phyloP scores from a whole-genome alignment of 495 filamentous ascomycete genomes.

The Apodospora peruviana region DNA sequence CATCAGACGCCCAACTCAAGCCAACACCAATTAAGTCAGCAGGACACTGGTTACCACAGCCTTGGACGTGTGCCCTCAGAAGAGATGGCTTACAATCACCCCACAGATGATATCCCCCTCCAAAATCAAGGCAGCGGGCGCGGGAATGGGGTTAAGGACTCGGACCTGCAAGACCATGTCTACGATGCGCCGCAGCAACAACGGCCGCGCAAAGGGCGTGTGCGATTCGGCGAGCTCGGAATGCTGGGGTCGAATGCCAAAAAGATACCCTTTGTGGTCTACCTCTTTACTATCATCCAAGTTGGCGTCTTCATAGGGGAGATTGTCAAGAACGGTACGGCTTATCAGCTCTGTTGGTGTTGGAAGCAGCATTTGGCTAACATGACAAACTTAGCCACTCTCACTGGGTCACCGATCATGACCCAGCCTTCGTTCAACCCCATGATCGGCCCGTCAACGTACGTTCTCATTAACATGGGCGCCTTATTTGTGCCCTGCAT shows the following conservation, averaged over 20 bases:
- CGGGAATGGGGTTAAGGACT: slow-evolving; percentile 24
- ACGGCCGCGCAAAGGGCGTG: slow-evolving; percentile 21
- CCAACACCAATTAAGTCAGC: slow-evolving; percentile 42
- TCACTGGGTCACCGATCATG: slow-evolving; percentile 74
- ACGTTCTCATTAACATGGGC: slow-evolving; percentile 93
- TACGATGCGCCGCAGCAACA: slow-evolving; percentile 35
- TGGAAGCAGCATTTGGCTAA: slow-evolving; percentile 28
- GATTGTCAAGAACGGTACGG: slow-evolving; percentile 73
- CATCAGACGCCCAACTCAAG: slow-evolving; percentile 24
- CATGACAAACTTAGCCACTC: slow-evolving; percentile 38
- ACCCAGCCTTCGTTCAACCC: slow-evolving; percentile 85
- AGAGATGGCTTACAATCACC: slow-evolving; percentile 34
- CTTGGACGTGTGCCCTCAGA: slow-evolving; percentile 32
- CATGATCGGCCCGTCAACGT: slow-evolving; percentile 91
- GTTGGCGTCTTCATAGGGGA: slow-evolving; percentile 86
- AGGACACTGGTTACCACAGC: slow-evolving; percentile 54
- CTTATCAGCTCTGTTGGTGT: background rate
- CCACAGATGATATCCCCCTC: slow-evolving; percentile 63
- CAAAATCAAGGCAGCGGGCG: slow-evolving; percentile 37
- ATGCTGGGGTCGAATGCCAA: slow-evolving; percentile 43
- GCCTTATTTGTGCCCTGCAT: slow-evolving; percentile 91
- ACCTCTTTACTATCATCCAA: slow-evolving; percentile 70
- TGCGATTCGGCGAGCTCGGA: slow-evolving; percentile 43
- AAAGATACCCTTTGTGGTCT: slow-evolving; percentile 78
- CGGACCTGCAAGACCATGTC: slow-evolving; percentile 46